These are phyloP conservation scores for Geranium brycei DNA, from an alignment of 345 rosid species.

Conservation along the genomic window DNA sequence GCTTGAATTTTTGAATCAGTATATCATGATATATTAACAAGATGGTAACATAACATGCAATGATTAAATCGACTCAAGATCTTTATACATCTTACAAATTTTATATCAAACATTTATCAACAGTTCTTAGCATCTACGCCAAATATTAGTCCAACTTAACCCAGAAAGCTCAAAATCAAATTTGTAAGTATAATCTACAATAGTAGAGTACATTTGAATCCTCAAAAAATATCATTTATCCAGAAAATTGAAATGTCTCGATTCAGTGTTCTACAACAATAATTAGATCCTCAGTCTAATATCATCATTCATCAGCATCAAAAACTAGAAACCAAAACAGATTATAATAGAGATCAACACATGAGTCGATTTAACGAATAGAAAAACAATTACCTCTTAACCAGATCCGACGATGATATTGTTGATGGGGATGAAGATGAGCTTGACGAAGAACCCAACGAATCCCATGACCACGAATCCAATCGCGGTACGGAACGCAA, in stretches of 20 bases:
- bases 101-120: too few relatives aligned
- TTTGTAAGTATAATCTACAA: neutral
- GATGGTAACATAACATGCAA: neutral
- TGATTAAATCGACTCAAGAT: neutral
- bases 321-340: neutral
- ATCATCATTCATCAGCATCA: neutral
- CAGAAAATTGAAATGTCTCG: neutral
- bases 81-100: neutral
- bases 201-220: neutral
- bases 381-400: slow-evolving; percentile 10
- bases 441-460: slow-evolving; percentile 21
- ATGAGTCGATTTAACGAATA: neutral
- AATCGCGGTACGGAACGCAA: slow-evolving; percentile 22
- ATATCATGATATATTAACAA: neutral
- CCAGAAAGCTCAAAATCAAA: neutral
- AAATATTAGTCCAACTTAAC: neutral
- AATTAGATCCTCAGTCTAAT: neutral
- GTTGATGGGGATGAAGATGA: slow-evolving; percentile 23
- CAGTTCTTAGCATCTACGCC: neutral
- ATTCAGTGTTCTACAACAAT: neutral
- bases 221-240: neutral
- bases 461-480: slow-evolving; percentile 26
- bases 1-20: too few relatives aligned
- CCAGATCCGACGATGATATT: slow-evolving; percentile 19
- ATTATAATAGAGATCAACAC: neutral